Evolutionary conservation across 805 yeast species (phyloP).

Genomic region (Helenozyma baotianmanensis): DNA sequence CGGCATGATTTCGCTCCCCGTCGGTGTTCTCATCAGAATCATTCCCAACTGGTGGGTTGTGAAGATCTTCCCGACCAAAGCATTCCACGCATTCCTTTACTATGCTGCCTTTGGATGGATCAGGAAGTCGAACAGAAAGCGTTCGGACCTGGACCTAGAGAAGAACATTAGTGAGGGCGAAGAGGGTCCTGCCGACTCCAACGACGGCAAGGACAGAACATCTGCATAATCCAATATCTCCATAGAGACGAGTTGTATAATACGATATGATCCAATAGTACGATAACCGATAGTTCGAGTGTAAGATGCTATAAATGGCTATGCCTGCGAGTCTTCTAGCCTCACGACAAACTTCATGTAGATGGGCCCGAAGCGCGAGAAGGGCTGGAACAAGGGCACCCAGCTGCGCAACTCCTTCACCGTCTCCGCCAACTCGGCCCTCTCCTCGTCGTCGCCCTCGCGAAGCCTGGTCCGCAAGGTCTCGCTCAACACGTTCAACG

Average conservation of each 20-base stretch:
- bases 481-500: constrained; percentile 43
- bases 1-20: constrained; percentile 78
- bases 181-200: not conserved
- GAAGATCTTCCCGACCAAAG: constrained; percentile 58
- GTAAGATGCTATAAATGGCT: too few relatives aligned
- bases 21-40: constrained; percentile 70
- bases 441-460: constrained; percentile 20
- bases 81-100: constrained; percentile 37
- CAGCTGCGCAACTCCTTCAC: constrained; percentile 46
- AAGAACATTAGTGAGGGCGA: constrained; percentile 7
- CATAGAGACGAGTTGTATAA: too few relatives aligned
- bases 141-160: constrained; percentile 16
- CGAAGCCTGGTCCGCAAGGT: constrained; percentile 37
- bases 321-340: constrained; percentile 29
- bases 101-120: constrained; percentile 35
- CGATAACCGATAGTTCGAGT: not conserved
- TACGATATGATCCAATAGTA: too few relatives aligned
- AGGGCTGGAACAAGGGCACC: constrained; percentile 49
- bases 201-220: too few relatives aligned
- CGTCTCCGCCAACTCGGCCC: constrained; percentile 35
- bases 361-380: constrained; percentile 45
- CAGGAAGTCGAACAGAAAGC: constrained; percentile 22
- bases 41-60: constrained; percentile 78
- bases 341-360: constrained; percentile 48
- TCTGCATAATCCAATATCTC: too few relatives aligned